These are phyloP conservation scores for Byssothecium circinans DNA, from an alignment of 2,329 filamentous ascomycete species.

Conservation along the genomic window DNA sequence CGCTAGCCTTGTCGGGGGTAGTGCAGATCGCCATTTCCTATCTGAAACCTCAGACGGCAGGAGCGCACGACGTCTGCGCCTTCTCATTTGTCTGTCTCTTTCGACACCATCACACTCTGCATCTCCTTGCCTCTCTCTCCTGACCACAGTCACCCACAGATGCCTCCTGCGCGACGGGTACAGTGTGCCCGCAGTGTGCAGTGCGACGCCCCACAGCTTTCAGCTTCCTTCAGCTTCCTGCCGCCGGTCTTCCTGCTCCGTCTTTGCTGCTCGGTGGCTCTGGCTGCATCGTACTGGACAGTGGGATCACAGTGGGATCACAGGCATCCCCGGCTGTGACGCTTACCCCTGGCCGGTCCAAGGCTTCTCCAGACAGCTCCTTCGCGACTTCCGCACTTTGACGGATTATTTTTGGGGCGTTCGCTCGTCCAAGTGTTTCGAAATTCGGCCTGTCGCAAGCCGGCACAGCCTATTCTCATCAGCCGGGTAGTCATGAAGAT, in stretches of 20 bases:
- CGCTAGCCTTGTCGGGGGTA: neutral
- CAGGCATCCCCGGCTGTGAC: neutral
- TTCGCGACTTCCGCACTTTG: neutral
- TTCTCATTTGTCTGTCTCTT: neutral
- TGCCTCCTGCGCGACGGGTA: neutral
- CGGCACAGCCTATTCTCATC: no score
- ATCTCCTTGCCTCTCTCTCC: neutral
- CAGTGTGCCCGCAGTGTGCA: neutral
- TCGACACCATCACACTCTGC: neutral
- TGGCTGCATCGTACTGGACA: no score
- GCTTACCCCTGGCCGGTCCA: neutral
- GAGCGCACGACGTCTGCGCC: neutral
- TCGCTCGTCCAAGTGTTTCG: no score
- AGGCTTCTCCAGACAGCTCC: neutral
- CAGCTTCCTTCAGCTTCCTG: no score
- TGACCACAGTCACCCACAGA: neutral
- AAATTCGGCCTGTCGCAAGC: no score
- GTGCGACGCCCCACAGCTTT: no score
- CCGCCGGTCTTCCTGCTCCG: no score
- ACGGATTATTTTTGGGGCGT: no score
- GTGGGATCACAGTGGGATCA: no score
- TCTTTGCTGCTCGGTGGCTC: no score
- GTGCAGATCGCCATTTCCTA: neutral
- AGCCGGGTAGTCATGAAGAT: no score
- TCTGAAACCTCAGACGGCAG: neutral